A percentile compares a stretch with the other conserved stretches of the same genome.
Conservation (phyloP, 306 rosid genomes). For the Clitoria ternatea region DNA sequence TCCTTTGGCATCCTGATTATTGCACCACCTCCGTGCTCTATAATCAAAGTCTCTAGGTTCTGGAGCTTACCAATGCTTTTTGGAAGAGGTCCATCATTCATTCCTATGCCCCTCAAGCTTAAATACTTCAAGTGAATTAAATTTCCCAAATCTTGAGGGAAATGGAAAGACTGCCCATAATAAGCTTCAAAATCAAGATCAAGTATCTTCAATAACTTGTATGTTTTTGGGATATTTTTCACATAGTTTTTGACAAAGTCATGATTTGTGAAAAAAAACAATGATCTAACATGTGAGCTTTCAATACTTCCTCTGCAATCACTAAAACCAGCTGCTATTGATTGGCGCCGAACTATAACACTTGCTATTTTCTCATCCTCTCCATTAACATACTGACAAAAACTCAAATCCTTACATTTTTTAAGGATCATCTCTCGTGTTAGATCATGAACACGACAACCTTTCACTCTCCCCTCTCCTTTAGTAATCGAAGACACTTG, state of each 20-base stretch:
- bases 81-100: neutral
- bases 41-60: constrained; percentile 23
- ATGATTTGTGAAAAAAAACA: neutral
- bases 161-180: neutral
- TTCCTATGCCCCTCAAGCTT: neutral
- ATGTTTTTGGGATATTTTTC: neutral
- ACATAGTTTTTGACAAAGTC: neutral
- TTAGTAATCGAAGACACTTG: neutral
- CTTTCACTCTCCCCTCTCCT: neutral
- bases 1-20: neutral
- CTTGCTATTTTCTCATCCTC: neutral
- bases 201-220: neutral
- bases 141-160: neutral
- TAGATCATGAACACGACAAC: neutral
- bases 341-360: neutral
- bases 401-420: neutral
- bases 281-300: neutral
- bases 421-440: neutral
- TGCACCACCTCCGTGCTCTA: rapidly evolving
- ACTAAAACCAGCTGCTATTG: neutral
- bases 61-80: constrained; percentile 9
- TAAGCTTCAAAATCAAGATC: constrained; percentile 2
- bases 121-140: constrained; percentile 14
- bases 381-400: neutral
- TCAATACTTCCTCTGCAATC: neutral